Base-by-base conservation (phyloP, 2,329 filamentous ascomycete species). In the Erysiphe neolycopersici region DNA sequence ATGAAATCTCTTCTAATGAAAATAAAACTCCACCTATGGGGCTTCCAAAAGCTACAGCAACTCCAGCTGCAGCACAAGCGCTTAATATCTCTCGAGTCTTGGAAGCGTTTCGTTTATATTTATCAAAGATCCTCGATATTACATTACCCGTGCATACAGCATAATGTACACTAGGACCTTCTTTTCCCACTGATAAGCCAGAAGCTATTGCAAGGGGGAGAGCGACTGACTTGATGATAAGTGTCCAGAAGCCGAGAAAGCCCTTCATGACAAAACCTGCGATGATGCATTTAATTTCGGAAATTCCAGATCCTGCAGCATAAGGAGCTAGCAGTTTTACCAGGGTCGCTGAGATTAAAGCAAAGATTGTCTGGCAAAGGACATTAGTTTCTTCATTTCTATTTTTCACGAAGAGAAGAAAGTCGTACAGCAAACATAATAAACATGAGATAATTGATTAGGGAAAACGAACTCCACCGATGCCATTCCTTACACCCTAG, bases 181-280 rank as follows among this genome's bases (percentile, higher is more conserved):
- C 89, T 57, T 98, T 98, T 44, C 89, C 89, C 12, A 98, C 84
- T 0, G 84, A 93, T 19, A 98, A 64, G 2, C 89, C 89, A 1
- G 85, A 94, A 12, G 80, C 85, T 57, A 98, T 98, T 38, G 87
- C 81, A 38, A 98, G 65, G 1, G 89, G 89, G 41, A 98, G 64
- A 19, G 79, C 81, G 44, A 95, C 72, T 0, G 84, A 92, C 62
- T 98, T 98, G 62, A 98, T 95, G 47, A 89, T 60, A 30, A 98
- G 65, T 5, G 89, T 95, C 71, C 83, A 84, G 53, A 78, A 77
- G 17, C 87, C 84, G 14, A 98, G 68, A 55, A 98, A 98, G 0
- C 85, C 89, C 61, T 95, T 94, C 89, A 98, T 98, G 42, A 95
- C 82, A 58, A 98, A 98, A 3, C 89, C 89, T 4, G 87, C 89